phyloP scores from a whole-genome alignment of 495 filamentous ascomycete genomes.

The Lophiotrema nucula region DNA sequence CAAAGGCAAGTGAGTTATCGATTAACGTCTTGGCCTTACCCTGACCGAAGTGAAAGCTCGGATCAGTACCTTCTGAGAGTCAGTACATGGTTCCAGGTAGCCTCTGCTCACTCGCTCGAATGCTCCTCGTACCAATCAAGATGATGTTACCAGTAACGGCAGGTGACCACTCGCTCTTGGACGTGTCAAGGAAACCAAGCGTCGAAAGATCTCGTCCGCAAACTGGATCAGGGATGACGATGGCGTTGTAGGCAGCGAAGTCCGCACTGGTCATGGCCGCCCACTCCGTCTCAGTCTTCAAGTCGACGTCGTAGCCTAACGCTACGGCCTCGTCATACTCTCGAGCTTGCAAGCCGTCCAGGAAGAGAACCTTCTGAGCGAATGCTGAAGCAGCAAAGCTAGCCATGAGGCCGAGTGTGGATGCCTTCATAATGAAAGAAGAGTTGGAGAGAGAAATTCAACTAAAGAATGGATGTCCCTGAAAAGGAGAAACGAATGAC shows the following conservation, averaged over 20 bases:
- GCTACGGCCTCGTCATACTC: slow-evolving; percentile 38
- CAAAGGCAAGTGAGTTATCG: slow-evolving; percentile 44
- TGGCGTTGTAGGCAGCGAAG: slow-evolving; percentile 43
- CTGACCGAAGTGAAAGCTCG: slow-evolving; percentile 35
- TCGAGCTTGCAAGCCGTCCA: slow-evolving; percentile 33
- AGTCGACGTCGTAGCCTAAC: slow-evolving; percentile 38
- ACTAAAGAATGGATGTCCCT: slow-evolving; percentile 4
- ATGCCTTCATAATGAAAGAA: slow-evolving; percentile 29
- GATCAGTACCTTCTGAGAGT: slow-evolving; percentile 41
- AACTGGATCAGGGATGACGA: slow-evolving; percentile 42
- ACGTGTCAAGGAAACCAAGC: slow-evolving; percentile 32
- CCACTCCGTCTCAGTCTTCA: slow-evolving; percentile 41
- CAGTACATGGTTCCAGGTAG: neutral
- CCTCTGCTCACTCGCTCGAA: neutral
- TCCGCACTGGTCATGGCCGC: slow-evolving; percentile 41
- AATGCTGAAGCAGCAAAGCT: slow-evolving; percentile 16
- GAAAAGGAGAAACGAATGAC: slow-evolving; percentile 13
- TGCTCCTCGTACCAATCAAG: slow-evolving; percentile 40
- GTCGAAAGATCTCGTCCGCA: slow-evolving; percentile 10
- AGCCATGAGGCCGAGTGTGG: slow-evolving; percentile 13
- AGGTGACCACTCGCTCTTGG: slow-evolving; percentile 42
- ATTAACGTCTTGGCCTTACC: slow-evolving; percentile 42
- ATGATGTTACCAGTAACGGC: slow-evolving; percentile 45
- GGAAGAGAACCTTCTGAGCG: slow-evolving; percentile 42
- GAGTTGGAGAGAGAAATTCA: slow-evolving; percentile 1